Percentiles rank a stretch among this genome's conserved stretches.
These are phyloP conservation scores for Arachis monticola DNA, from an alignment of 331 rosid genomes.

Conservation along the genomic window DNA sequence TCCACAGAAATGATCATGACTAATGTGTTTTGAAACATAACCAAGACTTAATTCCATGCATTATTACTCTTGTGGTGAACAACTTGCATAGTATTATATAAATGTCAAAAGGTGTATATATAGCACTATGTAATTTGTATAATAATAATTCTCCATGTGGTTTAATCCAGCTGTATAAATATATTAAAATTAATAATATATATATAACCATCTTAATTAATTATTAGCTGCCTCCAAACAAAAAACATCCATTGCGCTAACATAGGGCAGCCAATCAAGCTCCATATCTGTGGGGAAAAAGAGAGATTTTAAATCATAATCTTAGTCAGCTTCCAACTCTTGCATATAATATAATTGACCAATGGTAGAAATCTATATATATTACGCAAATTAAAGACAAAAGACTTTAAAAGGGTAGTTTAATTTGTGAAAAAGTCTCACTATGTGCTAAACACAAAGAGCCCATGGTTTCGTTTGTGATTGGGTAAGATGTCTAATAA, in stretches of 20 bases:
- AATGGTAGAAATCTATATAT: slow-evolving; percentile 28
- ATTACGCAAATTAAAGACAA: slow-evolving; percentile 27
- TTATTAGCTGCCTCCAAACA: slow-evolving; percentile 34
- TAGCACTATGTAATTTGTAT: background rate
- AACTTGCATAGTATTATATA: slow-evolving; percentile 33
- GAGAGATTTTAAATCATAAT: background rate
- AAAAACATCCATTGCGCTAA: slow-evolving; percentile 24
- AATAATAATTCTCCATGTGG: slow-evolving; percentile 31
- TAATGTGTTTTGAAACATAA: slow-evolving; percentile 30
- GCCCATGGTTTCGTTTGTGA: slow-evolving; percentile 31
- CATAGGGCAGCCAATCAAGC: slow-evolving; percentile 40
- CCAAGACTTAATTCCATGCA: slow-evolving; percentile 24
- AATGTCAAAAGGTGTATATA: slow-evolving; percentile 9
- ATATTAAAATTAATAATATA: slow-evolving; percentile 5
- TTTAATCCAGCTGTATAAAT: slow-evolving; percentile 20
- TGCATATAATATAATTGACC: slow-evolving; percentile 34
- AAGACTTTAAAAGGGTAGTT: slow-evolving; percentile 27
- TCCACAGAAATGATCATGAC: slow-evolving; percentile 36
- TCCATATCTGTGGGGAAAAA: slow-evolving; percentile 42
- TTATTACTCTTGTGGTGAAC: slow-evolving; percentile 35
- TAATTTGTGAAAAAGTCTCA: slow-evolving; percentile 22
- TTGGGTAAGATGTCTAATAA: slow-evolving; percentile 32
- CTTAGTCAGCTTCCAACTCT: slow-evolving; percentile 52
- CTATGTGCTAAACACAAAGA: slow-evolving; percentile 23
- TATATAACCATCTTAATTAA: slow-evolving; percentile 7